Evolutionary conservation across 345 rosid genomes (phyloP).

Genomic region (Pistacia atlantica): DNA sequence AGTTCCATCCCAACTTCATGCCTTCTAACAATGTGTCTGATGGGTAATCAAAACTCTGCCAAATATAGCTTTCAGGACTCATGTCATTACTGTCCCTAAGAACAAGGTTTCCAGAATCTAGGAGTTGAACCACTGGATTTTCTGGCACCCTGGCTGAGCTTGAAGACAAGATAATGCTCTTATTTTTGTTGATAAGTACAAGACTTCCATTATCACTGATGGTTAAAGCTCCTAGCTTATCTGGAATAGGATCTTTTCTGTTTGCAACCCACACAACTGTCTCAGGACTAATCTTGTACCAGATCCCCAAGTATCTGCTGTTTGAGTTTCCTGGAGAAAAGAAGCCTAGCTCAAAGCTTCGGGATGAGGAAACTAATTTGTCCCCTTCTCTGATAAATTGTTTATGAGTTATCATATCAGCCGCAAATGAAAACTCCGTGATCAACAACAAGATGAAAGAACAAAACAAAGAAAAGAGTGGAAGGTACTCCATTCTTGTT

Average conservation of each 20-base stretch:
- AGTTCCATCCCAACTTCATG: slow-evolving; percentile 49
- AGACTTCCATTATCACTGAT: slow-evolving; percentile 29
- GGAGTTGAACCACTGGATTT: slow-evolving; percentile 35
- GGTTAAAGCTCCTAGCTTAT: slow-evolving; percentile 23
- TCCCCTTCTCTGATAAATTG: not conserved
- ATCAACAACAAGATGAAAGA: not conserved
- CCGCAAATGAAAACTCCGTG: not conserved
- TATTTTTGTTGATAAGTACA: slow-evolving; percentile 24
- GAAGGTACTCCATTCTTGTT: not conserved
- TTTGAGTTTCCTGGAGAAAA: slow-evolving; percentile 26
- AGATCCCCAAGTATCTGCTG: slow-evolving; percentile 45
- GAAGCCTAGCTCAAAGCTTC: slow-evolving; percentile 32
- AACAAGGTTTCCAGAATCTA: slow-evolving; percentile 52
- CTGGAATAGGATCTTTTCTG: slow-evolving; percentile 32
- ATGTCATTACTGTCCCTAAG: slow-evolving; percentile 19
- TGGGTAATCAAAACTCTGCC: slow-evolving; percentile 22
- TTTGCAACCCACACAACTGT: slow-evolving; percentile 53
- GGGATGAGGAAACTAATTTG: not conserved
- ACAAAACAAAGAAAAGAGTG: not conserved
- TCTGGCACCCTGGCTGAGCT: slow-evolving; percentile 16
- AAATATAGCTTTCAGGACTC: not conserved
- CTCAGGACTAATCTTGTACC: slow-evolving; percentile 37
- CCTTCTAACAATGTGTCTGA: slow-evolving; percentile 17
- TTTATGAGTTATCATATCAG: not conserved
- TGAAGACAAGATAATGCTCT: slow-evolving; percentile 32